Conservation (phyloP, 2,329 filamentous ascomycete genomes). For the Ceratocystis cubensis region DNA sequence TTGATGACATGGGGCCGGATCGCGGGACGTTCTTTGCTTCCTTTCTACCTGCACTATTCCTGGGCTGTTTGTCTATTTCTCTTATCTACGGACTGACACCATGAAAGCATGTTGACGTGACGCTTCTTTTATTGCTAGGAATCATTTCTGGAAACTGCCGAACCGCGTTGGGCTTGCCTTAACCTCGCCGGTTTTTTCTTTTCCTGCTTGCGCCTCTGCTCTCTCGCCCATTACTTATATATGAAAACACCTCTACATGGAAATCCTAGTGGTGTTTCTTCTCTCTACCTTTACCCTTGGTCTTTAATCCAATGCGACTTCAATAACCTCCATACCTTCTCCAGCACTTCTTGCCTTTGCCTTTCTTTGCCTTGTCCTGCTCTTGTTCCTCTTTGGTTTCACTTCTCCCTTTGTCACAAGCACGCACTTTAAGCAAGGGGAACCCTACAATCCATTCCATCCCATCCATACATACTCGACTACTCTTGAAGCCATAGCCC, state of each 20-base stretch:
- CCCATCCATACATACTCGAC: no score
- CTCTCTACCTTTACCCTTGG: neutral
- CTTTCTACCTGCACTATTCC: no score
- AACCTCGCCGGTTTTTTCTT: neutral
- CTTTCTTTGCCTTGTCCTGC: neutral
- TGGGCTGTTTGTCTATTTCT: no score
- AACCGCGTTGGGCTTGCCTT: neutral
- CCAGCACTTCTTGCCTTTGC: neutral
- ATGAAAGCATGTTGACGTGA: neutral
- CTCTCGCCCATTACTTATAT: neutral
- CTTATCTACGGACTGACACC: no score
- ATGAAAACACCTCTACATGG: neutral
- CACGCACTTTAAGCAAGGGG: neutral
- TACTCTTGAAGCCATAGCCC: no score
- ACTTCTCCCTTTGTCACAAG: neutral
- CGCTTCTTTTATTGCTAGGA: constrained; percentile 1
- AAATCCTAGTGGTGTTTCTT: neutral
- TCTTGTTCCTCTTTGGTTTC: neutral
- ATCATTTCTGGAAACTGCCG: constrained; percentile 3
- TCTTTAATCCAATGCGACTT: neutral
- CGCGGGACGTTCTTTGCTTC: constrained; percentile 10
- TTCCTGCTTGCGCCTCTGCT: neutral
- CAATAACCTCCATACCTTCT: neutral
- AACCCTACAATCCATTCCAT: neutral
- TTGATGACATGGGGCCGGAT: constrained; percentile 13